Evolutionary conservation across 2,329 filamentous ascomycete genomes (phyloP).

Genomic region (Curvularia lunata): DNA sequence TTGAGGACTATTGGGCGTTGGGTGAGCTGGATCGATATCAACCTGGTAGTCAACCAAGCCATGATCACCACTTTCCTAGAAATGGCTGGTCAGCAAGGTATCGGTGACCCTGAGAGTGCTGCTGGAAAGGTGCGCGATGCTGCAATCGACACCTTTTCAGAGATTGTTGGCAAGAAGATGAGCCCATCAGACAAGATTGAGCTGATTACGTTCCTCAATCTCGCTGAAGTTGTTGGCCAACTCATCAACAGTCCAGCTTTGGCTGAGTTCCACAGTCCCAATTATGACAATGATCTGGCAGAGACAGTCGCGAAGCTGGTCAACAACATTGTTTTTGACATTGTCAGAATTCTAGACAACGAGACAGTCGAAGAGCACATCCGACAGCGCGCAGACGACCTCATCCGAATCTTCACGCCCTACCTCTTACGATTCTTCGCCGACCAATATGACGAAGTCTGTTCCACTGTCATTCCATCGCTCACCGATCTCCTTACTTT

Average conservation of each 20-base stretch:
- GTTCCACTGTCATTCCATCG: constrained; percentile 91
- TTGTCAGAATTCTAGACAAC: constrained; percentile 85
- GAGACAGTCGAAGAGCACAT: constrained; percentile 66
- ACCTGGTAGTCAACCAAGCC: constrained; percentile 79
- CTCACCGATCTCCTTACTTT: constrained; percentile 92
- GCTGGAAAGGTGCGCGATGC: constrained; percentile 82
- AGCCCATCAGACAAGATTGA: constrained; percentile 90
- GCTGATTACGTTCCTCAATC: constrained; percentile 88
- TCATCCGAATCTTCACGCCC: constrained; percentile 83
- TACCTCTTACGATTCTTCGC: constrained; percentile 92
- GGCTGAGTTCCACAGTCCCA: constrained; percentile 76
- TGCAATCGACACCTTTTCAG: constrained; percentile 91
- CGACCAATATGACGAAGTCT: constrained; percentile 97
- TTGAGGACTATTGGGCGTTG: constrained; percentile 93
- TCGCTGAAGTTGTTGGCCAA: constrained; percentile 83
- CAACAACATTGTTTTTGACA: constrained; percentile 85
- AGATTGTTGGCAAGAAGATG: constrained; percentile 99
- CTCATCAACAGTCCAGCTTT: constrained; percentile 84
- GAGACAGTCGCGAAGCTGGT: constrained; percentile 95
- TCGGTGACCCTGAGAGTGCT: constrained; percentile 61
- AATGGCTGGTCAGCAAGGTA: constrained; percentile 76
- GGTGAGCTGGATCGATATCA: constrained; percentile 99
- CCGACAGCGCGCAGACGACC: constrained; percentile 76
- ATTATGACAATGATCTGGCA: constrained; percentile 94
- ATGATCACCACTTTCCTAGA: constrained; percentile 87